These are phyloP conservation scores for Trametes cubensis DNA, from an alignment of 768 basidiomycete species.

Conservation along the genomic window DNA sequence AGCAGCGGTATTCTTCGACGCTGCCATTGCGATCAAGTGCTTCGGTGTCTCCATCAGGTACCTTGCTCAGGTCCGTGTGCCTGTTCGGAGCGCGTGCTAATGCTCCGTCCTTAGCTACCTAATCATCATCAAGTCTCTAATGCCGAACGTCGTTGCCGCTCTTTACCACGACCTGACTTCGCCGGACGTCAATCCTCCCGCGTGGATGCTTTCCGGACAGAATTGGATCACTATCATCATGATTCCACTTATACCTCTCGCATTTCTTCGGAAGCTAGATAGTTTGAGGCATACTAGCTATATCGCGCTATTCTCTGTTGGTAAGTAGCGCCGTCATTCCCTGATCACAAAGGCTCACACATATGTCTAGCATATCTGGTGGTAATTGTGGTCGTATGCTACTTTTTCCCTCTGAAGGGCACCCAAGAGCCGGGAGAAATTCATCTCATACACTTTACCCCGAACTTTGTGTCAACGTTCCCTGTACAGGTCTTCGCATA, in stretches of 20 bases:
- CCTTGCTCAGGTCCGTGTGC: constrained; percentile 24
- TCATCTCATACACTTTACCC: constrained; percentile 70
- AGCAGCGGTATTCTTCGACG: constrained; percentile 87
- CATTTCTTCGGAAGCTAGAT: constrained; percentile 82
- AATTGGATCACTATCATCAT: constrained; percentile 84
- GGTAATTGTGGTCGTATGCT: constrained; percentile 77
- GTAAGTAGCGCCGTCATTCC: constrained; percentile 48
- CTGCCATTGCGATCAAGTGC: constrained; percentile 94
- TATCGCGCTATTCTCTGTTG: constrained; percentile 86
- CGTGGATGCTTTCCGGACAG: constrained; percentile 75
- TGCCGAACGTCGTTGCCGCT: constrained; percentile 87
- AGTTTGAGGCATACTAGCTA: constrained; percentile 91
- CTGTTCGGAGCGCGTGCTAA: background rate
- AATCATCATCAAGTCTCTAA: constrained; percentile 90
- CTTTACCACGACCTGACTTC: constrained; percentile 80
- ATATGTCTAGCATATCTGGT: constrained; percentile 66
- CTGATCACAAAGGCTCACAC: background rate
- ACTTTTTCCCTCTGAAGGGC: constrained; percentile 72
- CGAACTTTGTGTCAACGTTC: constrained; percentile 80
- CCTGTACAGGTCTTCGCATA: constrained; percentile 94
- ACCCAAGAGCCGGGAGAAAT: constrained; percentile 69
- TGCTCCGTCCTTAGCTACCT: constrained; percentile 59
- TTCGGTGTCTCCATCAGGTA: constrained; percentile 95
- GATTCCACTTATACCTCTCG: constrained; percentile 75
- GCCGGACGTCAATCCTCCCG: constrained; percentile 63